Percentiles rank a stretch among this genome's conserved stretches.
Evolutionary conservation across 805 yeast species (phyloP).

Genomic region (Ascoidea asiatica): DNA sequence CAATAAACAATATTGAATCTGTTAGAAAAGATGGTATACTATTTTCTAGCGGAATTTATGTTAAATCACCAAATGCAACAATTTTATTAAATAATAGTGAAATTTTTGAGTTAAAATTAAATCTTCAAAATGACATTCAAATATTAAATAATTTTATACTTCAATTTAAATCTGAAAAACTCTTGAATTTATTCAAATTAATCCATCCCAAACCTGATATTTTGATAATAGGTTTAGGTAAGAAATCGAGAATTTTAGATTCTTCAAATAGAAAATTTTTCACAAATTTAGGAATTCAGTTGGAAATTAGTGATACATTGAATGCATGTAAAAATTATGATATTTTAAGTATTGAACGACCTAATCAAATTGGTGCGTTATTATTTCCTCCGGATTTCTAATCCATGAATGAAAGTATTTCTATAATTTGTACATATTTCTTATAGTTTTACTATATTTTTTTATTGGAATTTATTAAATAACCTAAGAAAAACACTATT

Average conservation of each 20-base stretch:
- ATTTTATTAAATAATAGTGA: conserved; percentile 43
- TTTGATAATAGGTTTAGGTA: conserved; percentile 59
- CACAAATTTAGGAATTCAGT: conserved; percentile 48
- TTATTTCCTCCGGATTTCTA: conserved; percentile 55
- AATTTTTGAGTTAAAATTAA: conserved; percentile 44
- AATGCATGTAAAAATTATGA: conserved; percentile 63
- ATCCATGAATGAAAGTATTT: too few relatives aligned
- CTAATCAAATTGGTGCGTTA: conserved; percentile 58
- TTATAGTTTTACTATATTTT: too few relatives aligned
- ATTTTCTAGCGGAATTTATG: conserved; percentile 38
- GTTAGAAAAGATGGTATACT: conserved; percentile 43
- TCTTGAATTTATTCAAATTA: conserved; percentile 34
- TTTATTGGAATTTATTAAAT: too few relatives aligned
- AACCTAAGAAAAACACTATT: too few relatives aligned
- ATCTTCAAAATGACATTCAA: conserved; percentile 16
- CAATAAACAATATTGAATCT: conserved; percentile 36
- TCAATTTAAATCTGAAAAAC: conserved; percentile 27
- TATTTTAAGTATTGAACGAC: conserved; percentile 68
- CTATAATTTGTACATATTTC: too few relatives aligned
- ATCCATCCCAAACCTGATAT: conserved; percentile 71
- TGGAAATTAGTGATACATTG: conserved; percentile 53
- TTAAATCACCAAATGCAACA: conserved; percentile 33
- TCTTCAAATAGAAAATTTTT: conserved; percentile 37
- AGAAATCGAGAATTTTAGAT: conserved; percentile 45
- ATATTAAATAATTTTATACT: conserved; percentile 42